Conservation (phyloP, 257 asterid genomes). For the Plantago elongata region DNA sequence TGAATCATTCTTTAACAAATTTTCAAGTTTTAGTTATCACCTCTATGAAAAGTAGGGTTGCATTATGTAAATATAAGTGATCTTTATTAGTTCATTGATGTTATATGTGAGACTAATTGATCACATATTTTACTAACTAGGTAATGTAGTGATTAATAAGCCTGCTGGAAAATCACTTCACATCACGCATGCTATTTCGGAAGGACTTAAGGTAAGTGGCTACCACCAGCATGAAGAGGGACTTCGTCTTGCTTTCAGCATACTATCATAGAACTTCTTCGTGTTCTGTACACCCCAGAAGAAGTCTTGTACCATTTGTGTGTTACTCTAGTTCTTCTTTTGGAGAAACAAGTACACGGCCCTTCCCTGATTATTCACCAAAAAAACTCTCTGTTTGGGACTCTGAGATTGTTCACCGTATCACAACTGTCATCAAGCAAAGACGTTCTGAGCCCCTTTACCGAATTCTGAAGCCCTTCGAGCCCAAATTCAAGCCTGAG, state of each 20-base stretch:
- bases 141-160: slow-evolving; percentile 37
- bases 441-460: slow-evolving; percentile 56
- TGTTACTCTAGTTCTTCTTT: slow-evolving; percentile 30
- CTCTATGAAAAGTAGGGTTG: too few relatives aligned
- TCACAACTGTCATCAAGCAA: slow-evolving; percentile 72
- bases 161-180: slow-evolving; percentile 24
- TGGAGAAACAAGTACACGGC: slow-evolving; percentile 32
- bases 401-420: slow-evolving; percentile 56
- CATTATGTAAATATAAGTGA: too few relatives aligned
- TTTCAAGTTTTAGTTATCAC: too few relatives aligned
- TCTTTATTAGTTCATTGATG: too few relatives aligned
- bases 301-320: slow-evolving; percentile 25
- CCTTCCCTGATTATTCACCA: slow-evolving; percentile 83
- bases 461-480: slow-evolving; percentile 55
- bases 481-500: slow-evolving; percentile 67
- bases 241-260: slow-evolving; percentile 31
- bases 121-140: slow-evolving; percentile 14
- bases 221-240: slow-evolving; percentile 62
- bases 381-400: slow-evolving; percentile 72
- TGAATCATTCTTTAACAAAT: too few relatives aligned
- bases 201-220: slow-evolving; percentile 45
- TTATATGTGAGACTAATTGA: neutral
- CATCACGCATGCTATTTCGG: slow-evolving; percentile 21
- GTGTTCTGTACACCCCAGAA: slow-evolving; percentile 23
- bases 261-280: slow-evolving; percentile 31